Percentiles rank a stretch among this genome's conserved stretches.
Conservation (phyloP, 75 land plant species). For the Picea glauca region DNA sequence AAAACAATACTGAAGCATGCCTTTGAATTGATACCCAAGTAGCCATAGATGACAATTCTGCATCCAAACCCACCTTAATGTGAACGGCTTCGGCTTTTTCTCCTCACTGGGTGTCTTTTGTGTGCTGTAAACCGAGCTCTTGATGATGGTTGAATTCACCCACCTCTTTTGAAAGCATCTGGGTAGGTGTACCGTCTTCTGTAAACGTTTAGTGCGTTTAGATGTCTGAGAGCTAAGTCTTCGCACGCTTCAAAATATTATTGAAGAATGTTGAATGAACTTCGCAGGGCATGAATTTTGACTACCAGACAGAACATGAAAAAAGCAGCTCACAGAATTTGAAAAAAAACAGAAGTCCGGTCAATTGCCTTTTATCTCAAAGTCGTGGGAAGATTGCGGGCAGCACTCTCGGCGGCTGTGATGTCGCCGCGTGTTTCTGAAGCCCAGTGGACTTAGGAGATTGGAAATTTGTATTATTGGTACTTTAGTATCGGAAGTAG, state of each 20-base stretch:
- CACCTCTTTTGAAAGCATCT: no score
- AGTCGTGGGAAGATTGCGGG: slow-evolving; percentile 5
- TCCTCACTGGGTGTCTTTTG: neutral
- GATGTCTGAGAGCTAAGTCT: no score
- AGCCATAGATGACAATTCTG: neutral
- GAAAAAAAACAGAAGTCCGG: neutral
- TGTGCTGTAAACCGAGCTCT: neutral
- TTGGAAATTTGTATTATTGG: neutral
- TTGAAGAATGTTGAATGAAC: neutral
- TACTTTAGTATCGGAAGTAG: no score
- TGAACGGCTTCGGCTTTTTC: neutral
- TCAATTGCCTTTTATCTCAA: neutral
- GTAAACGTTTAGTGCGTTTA: neutral
- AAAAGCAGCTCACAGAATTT: neutral
- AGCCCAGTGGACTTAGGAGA: neutral
- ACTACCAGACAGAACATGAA: neutral
- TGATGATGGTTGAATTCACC: neutral
- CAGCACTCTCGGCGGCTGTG: neutral
- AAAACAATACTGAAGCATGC: neutral
- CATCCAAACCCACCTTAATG: neutral
- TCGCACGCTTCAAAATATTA: neutral
- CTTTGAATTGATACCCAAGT: neutral
- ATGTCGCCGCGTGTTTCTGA: neutral
- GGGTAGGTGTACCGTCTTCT: neutral
- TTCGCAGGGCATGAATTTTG: neutral